Evolutionary conservation across 2,329 filamentous ascomycete genomes (phyloP).

Genomic region (Botrytis paeoniae): DNA sequence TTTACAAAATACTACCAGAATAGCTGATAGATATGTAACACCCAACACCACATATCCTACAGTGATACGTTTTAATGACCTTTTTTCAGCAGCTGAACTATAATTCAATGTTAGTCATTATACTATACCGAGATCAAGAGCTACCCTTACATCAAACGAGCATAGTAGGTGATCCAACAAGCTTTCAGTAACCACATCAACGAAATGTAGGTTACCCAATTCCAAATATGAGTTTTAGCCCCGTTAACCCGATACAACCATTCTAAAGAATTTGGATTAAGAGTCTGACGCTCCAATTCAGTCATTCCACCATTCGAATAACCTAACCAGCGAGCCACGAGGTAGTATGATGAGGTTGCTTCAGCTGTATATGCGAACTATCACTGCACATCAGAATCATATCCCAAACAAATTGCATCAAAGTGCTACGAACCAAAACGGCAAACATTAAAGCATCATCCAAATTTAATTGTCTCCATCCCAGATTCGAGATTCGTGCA

Average conservation of each 20-base stretch:
- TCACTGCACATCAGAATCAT: background rate
- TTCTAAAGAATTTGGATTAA: constrained; percentile 12
- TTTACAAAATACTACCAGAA: constrained; percentile 11
- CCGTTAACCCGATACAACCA: constrained; percentile 13
- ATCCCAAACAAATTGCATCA: background rate
- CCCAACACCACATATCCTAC: constrained; percentile 7
- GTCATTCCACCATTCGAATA: constrained; percentile 15
- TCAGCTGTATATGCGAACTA: constrained; percentile 14
- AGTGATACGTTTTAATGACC: constrained; percentile 5
- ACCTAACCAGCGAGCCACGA: background rate
- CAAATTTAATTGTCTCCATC: constrained; percentile 1
- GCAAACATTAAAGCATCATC: constrained; percentile 13
- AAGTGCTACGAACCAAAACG: background rate
- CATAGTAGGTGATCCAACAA: constrained; percentile 10
- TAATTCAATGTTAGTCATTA: background rate
- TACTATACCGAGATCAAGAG: background rate
- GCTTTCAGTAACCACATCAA: constrained; percentile 12
- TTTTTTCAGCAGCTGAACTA: background rate
- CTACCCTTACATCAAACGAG: constrained; percentile 2
- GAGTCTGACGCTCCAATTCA: background rate
- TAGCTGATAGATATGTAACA: constrained; percentile 5
- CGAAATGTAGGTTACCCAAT: constrained; percentile 14
- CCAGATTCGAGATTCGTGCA: background rate
- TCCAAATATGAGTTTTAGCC: constrained; percentile 6
- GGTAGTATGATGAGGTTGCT: background rate